Conservation (phyloP, 169 alveolate species). For the Pseudocohnilembus persalinus region DNA sequence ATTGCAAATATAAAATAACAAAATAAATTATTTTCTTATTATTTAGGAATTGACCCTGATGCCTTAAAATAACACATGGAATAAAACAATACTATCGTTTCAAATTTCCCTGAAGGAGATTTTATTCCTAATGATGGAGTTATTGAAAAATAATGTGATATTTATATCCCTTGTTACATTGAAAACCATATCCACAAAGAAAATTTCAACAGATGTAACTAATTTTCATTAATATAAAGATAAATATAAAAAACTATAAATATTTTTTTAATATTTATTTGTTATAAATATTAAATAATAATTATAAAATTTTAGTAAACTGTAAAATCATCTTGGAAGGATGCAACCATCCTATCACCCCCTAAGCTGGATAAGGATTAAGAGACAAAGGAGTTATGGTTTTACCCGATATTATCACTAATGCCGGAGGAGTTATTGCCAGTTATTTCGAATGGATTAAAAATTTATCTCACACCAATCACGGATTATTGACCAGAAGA, state of each 20-base stretch:
- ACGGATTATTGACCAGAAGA: conserved; percentile 43
- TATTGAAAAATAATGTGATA: conserved; percentile 49
- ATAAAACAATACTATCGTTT: conserved; percentile 1
- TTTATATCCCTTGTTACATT: conserved; percentile 44
- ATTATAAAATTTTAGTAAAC: conserved; percentile 13
- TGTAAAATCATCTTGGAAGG: conserved; percentile 68
- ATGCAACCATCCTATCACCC: conserved; percentile 70
- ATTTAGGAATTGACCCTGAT: conserved; percentile 49
- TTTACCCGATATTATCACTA: conserved; percentile 36
- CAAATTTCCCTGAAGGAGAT: not conserved
- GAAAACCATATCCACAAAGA: conserved; percentile 31
- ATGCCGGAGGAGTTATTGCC: conserved; percentile 43
- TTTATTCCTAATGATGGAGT: conserved; percentile 11
- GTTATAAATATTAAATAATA: no score
- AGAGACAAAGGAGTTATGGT: conserved; percentile 18
- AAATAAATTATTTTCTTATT: conserved; percentile 16
- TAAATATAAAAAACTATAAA: no score
- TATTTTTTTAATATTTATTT: no score
- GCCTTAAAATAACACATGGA: conserved; percentile 2
- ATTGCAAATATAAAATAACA: not conserved
- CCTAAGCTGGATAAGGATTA: conserved; percentile 58
- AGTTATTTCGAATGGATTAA: conserved; percentile 46
- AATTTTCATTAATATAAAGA: no score
- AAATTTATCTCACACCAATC: conserved; percentile 35
- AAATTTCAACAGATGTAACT: conserved; percentile 44